These are phyloP conservation scores for Acer campestre DNA, from an alignment of 345 rosid species.

Conservation along the genomic window DNA sequence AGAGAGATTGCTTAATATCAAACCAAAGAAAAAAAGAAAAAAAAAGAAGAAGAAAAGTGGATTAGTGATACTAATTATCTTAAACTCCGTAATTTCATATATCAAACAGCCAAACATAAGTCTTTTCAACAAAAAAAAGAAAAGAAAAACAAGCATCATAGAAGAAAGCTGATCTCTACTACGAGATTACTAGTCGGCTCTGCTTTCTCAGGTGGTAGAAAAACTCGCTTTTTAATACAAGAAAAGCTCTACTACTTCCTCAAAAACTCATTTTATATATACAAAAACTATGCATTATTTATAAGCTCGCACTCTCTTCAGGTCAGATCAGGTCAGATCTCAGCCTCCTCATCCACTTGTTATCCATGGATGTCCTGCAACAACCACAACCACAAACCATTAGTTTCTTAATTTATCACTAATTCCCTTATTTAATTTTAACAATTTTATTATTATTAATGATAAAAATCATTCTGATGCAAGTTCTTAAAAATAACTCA, in stretches of 20 bases:
- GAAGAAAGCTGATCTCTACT: background rate
- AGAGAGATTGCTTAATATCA: background rate
- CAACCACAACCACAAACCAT: background rate
- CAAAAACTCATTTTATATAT: background rate
- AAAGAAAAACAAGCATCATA: background rate
- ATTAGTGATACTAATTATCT: background rate
- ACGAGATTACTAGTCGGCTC: background rate
- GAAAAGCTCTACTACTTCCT: background rate
- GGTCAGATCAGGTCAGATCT: no score
- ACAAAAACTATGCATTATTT: no score
- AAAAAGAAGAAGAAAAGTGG: background rate
- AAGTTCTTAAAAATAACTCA: no score
- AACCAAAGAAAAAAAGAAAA: background rate
- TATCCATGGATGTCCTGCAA: constrained; percentile 48
- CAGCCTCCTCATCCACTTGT: background rate
- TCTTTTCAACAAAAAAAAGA: background rate
- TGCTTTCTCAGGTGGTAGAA: background rate
- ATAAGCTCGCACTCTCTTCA: no score
- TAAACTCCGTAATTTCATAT: background rate
- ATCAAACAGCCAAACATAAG: background rate
- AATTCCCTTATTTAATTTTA: no score
- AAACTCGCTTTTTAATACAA: background rate
- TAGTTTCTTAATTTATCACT: no score
- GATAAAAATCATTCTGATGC: background rate
- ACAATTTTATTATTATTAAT: background rate